Evolutionary conservation across 139 green algal species (phyloP).

Genomic region (Microglena sp.): DNA sequence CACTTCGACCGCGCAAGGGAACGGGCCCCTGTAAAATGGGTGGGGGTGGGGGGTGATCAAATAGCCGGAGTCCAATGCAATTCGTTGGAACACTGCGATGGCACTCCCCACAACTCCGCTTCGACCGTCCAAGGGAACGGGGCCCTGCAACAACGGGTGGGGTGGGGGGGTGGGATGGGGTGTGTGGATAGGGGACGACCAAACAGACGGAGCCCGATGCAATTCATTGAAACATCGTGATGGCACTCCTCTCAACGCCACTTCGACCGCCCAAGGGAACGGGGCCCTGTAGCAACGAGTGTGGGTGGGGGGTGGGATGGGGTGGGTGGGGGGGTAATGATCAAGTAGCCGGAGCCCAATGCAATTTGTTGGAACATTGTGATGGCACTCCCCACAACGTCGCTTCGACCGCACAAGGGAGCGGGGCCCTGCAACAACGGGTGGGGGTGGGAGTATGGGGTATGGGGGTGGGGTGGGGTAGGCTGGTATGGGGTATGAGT

Average conservation of each 20-base stretch:
- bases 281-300: not conserved
- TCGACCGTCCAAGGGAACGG: constrained; percentile 17
- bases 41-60: constrained; percentile 49
- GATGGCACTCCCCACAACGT: constrained; percentile 59
- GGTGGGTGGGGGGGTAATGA: constrained; percentile 31
- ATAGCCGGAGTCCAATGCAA: constrained; percentile 34
- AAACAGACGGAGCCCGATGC: constrained; percentile 42
- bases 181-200: constrained; percentile 38
- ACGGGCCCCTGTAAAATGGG: not conserved
- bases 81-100: constrained; percentile 37
- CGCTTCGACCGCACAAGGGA: constrained; percentile 25
- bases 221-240: constrained; percentile 37
- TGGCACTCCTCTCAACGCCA: constrained; percentile 56
- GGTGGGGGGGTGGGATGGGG: no score
- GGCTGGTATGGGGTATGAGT: constrained; percentile 15
- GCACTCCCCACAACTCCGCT: constrained; percentile 59
- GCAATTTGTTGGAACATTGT: constrained; percentile 31
- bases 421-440: not conserved
- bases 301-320: no score
- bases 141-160: not conserved
- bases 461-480: no score
- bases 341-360: constrained; percentile 41
- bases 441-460: constrained; percentile 40
- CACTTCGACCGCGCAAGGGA: constrained; percentile 25
- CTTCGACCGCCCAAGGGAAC: constrained; percentile 22